phyloP scores from a whole-genome alignment of 2,329 filamentous ascomycete species.

The Didymosphaeria variabile region DNA sequence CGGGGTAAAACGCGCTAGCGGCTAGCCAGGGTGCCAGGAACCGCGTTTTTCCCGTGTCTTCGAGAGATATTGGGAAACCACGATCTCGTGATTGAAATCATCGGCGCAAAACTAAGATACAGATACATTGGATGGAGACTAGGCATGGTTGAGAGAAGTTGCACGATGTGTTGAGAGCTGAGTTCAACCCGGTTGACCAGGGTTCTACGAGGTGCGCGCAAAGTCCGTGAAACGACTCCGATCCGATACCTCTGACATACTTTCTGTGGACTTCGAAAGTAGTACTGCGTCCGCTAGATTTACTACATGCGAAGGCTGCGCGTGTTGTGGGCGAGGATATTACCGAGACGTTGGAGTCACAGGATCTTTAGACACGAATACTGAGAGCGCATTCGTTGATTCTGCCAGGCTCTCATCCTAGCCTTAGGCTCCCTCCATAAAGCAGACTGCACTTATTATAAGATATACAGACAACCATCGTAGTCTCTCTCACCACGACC shows the following conservation, averaged over 20 bases:
- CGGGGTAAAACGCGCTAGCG: conserved; percentile 14
- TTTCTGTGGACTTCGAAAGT: no score
- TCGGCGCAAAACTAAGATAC: no score
- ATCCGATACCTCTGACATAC: background rate
- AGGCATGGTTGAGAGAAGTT: background rate
- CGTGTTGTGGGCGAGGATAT: background rate
- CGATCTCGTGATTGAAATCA: no score
- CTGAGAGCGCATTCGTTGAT: conserved; percentile 1
- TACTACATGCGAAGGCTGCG: background rate
- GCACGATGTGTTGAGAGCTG: background rate
- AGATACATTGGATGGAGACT: no score
- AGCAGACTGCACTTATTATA: background rate
- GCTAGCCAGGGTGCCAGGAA: conserved; percentile 16
- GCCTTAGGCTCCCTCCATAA: background rate
- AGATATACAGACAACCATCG: background rate
- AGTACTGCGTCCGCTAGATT: no score
- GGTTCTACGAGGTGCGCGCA: background rate
- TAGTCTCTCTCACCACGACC: background rate
- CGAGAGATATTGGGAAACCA: background rate
- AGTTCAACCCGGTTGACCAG: background rate
- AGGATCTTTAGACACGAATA: background rate
- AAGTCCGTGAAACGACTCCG: conserved; percentile 14
- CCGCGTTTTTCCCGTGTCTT: background rate
- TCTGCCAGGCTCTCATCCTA: background rate
- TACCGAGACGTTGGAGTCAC: background rate